A percentile compares a stretch with the other conserved stretches of the same genome.
Conservation (phyloP, 2,329 filamentous ascomycete genomes). For the Apiospora sp. region DNA sequence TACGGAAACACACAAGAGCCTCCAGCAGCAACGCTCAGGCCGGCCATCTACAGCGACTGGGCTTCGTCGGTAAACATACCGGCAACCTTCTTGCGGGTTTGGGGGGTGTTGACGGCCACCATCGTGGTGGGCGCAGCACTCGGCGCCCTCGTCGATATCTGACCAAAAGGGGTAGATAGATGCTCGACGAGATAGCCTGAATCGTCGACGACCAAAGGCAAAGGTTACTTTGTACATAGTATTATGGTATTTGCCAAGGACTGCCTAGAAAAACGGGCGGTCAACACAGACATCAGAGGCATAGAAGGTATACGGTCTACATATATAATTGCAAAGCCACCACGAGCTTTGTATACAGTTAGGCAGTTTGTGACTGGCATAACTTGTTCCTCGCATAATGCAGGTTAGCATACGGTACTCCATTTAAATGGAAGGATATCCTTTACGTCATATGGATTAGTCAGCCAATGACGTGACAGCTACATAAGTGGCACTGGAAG, state of each 20-base stretch:
- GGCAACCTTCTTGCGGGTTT: not conserved
- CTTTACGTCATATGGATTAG: not conserved
- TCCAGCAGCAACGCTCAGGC: not conserved
- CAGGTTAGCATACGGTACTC: not conserved
- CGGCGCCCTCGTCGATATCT: not conserved
- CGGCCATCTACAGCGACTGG: not conserved
- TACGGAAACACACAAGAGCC: not conserved
- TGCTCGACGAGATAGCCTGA: not conserved
- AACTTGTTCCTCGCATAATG: not conserved
- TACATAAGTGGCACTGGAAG: not conserved
- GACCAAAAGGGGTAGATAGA: not conserved
- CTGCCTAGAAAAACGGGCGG: not conserved
- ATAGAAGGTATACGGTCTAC: rapidly evolving
- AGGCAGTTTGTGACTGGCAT: not conserved
- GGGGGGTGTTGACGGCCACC: not conserved
- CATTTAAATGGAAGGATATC: not conserved
- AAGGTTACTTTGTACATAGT: not conserved
- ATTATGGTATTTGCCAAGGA: too few relatives aligned
- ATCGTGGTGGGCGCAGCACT: not conserved
- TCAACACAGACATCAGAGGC: too few relatives aligned
- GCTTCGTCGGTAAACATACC: not conserved
- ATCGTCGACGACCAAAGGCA: too few relatives aligned
- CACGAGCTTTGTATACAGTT: not conserved
- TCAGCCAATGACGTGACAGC: not conserved
- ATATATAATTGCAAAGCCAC: not conserved